Evolutionary conservation across 2,329 filamentous ascomycete genomes (phyloP), one percentile per base, ranked within the genome.

Genomic region (Phialophora macrospora): DNA sequence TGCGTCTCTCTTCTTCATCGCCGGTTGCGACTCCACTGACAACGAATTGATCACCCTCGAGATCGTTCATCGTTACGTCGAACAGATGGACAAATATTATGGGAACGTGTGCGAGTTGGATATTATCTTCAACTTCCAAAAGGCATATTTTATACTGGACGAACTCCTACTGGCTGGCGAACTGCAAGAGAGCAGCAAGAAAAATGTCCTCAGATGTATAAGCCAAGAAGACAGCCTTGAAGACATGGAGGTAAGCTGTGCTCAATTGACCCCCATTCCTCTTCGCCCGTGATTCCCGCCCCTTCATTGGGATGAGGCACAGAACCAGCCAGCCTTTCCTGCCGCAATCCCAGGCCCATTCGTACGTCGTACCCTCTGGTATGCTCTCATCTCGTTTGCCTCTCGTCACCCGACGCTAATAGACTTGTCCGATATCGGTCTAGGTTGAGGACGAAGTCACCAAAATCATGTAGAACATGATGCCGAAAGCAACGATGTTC

Each of bases 21-120:
- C 94, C 75, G 95, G 95, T 74, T 97, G 93, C 82, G 90, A 93
- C 61, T 93, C 93, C n/a, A 93, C 92, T 70, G 95, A 99, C 80
- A 99, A 99, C 80, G 95, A 99, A 78, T 84, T 99, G 76, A 97
- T 98, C 78, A 97, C 92, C 26, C 92, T 99, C 77, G 95, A 99
- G 80, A 93, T 99, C 77, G 96, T 99, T 75, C 95, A 99, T 80
- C 92, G 95, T 80, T 99, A 99, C 78, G 95, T 99, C 76, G 95
- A 99, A 80, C 95, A 99, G 82, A 99, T 99, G 95, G 95, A 99
- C 85, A 99, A 99, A 80, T 99, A 99, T 83, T 99, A 98, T 80
- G 95, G 95, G 79, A 99, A 99, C 79, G 95, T 99, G 66, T 99
- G 95, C 88, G 95, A 99, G 82, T 87, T 99, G 71, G 93, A 98